phyloP scores from a whole-genome alignment of 805 yeast genomes.

The Candida glaebosa region DNA sequence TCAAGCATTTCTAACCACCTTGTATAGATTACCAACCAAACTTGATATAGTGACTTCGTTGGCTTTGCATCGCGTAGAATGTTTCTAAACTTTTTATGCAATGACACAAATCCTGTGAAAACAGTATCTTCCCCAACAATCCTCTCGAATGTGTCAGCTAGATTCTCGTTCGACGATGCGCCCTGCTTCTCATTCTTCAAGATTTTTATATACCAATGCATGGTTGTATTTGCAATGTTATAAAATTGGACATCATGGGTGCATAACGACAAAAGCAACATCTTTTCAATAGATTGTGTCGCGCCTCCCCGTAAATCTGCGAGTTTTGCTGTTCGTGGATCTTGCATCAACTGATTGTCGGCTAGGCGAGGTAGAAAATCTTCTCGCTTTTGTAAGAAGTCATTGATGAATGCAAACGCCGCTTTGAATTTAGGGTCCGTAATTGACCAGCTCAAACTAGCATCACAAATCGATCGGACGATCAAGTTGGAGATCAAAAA shows the following conservation, averaged over 20 bases:
- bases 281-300: constrained; percentile 32
- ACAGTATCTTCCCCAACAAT: constrained; percentile 53
- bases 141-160: constrained; percentile 24
- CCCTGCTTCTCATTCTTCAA: constrained; percentile 13
- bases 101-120: constrained; percentile 68
- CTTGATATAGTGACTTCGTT: constrained; percentile 29
- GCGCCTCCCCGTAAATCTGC: constrained; percentile 13
- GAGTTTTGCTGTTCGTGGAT: constrained; percentile 8
- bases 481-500: constrained; percentile 27
- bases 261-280: constrained; percentile 36
- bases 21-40: constrained; percentile 46
- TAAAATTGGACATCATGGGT: constrained; percentile 44
- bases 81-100: constrained; percentile 60
- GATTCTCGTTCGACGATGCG: constrained; percentile 16
- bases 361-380: constrained; percentile 10
- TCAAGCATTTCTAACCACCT: constrained; percentile 42
- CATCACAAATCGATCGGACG: constrained; percentile 32
- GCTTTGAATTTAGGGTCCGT: constrained; percentile 35
- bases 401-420: constrained; percentile 32
- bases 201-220: constrained; percentile 24
- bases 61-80: constrained; percentile 25
- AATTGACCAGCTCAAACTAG: constrained; percentile 29
- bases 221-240: constrained; percentile 35
- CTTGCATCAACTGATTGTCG: constrained; percentile 12
- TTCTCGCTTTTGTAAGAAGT: constrained; percentile 27